Conservation (phyloP, 257 asterid species). For the Solanum tarapatanum region DNA sequence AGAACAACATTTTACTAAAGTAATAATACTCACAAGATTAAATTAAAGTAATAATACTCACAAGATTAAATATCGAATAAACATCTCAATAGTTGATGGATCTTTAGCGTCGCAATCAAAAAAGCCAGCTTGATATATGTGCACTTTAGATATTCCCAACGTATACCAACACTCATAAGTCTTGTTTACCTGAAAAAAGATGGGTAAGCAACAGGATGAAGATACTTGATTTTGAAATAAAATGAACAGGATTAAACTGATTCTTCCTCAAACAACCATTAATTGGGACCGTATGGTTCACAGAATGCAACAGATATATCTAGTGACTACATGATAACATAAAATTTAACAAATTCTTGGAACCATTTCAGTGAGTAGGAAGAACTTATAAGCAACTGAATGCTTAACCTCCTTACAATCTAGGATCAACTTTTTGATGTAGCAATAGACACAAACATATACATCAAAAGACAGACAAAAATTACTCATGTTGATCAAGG, state of each 20-base stretch:
- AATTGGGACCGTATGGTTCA: not conserved
- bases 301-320: not conserved
- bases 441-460: not conserved
- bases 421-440: not conserved
- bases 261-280: not conserved
- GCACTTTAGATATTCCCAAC: constrained; percentile 64
- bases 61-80: constrained; percentile 65
- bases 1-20: not conserved
- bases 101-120: constrained; percentile 75
- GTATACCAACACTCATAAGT: constrained; percentile 91
- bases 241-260: not conserved
- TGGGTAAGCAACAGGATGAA: constrained; percentile 6
- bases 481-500: not conserved
- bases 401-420: not conserved
- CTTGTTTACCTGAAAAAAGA: constrained; percentile 65
- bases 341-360: not conserved
- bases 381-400: not conserved
- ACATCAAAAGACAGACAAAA: not conserved
- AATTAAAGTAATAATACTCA: constrained; percentile 34
- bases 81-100: constrained; percentile 81
- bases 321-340: not conserved
- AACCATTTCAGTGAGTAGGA: not conserved
- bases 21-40: constrained; percentile 46
- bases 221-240: not conserved
- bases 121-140: constrained; percentile 56